A percentile compares a stretch with the other conserved stretches of the same genome.
phyloP scores from a whole-genome alignment of 78 protist genomes.

The Diacronema lutheri region DNA sequence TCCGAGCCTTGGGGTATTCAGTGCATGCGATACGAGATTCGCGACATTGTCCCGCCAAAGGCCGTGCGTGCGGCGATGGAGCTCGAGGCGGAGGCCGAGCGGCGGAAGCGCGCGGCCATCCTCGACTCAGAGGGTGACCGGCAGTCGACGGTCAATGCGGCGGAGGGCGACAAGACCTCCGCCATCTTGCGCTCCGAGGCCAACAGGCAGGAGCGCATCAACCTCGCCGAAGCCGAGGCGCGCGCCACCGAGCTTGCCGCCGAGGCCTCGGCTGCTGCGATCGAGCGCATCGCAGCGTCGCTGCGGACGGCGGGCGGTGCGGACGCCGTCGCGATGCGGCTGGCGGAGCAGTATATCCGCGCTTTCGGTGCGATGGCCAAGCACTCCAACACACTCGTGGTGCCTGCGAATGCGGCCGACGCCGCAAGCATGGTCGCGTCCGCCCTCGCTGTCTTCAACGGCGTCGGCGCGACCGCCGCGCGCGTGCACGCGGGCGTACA shows the following conservation, averaged over 20 bases:
- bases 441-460: constrained; percentile 36
- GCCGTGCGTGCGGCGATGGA: constrained; percentile 68
- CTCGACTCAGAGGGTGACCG: constrained; percentile 72
- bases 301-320: constrained; percentile 1
- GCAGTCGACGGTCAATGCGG: constrained; percentile 37
- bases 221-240: constrained; percentile 57
- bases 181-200: constrained; percentile 59
- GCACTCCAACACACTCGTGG: constrained; percentile 57
- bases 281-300: constrained; percentile 16
- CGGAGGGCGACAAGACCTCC: constrained; percentile 49
- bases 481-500: too few relatives aligned
- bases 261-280: constrained; percentile 52
- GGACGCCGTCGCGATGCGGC: constrained; percentile 17
- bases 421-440: constrained; percentile 44
- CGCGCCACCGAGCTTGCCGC: constrained; percentile 29
- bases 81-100: constrained; percentile 74
- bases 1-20: constrained; percentile 63
- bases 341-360: constrained; percentile 33
- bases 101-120: constrained; percentile 68
- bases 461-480: too few relatives aligned
- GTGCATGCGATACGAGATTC: constrained; percentile 70
- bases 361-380: constrained; percentile 40
- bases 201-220: neutral
- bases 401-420: constrained; percentile 53
- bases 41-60: constrained; percentile 59